Conservation (phyloP, 306 rosid genomes). For the Hippophae tibetana region DNA sequence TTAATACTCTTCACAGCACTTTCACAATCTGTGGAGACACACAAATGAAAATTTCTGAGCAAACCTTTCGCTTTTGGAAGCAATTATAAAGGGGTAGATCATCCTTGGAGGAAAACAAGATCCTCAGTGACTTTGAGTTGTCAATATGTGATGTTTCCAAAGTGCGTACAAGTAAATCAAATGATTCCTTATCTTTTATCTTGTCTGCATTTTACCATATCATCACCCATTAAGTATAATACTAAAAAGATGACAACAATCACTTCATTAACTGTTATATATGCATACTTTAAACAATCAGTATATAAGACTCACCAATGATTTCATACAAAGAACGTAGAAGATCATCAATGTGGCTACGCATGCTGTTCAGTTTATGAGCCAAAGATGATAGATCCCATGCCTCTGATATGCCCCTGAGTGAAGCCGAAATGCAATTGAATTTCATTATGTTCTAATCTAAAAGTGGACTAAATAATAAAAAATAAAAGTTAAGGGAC, state of each 20-base stretch:
- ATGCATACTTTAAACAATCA: too few species aligned
- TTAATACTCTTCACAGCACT: too few species aligned
- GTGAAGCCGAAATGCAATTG: not conserved
- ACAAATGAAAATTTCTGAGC: not conserved
- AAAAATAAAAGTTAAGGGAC: too few species aligned
- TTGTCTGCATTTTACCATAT: slow-evolving; percentile 30
- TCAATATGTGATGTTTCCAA: slow-evolving; percentile 36
- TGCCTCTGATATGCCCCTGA: slow-evolving; percentile 42
- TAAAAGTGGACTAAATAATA: too few species aligned
- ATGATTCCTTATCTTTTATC: slow-evolving; percentile 38
- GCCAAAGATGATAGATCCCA: slow-evolving; percentile 75
- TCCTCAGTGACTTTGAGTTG: slow-evolving; percentile 41
- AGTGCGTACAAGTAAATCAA: slow-evolving; percentile 21
- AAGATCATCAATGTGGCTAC: slow-evolving; percentile 38
- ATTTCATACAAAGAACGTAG: slow-evolving; percentile 25
- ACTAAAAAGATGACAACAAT: too few species aligned
- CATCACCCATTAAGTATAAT: too few species aligned
- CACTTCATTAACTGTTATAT: too few species aligned
- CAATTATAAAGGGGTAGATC: slow-evolving; percentile 43
- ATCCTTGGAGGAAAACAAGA: slow-evolving; percentile 28
- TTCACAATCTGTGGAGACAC: too few species aligned
- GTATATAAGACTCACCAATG: slow-evolving; percentile 23
- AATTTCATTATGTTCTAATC: not conserved
- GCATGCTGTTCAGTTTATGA: slow-evolving; percentile 44
- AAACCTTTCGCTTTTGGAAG: slow-evolving; percentile 41